Evolutionary conservation across 140 eudicot species (phyloP), one percentile per base, ranked within the genome.

Genomic region (Bidens hawaiensis): DNA sequence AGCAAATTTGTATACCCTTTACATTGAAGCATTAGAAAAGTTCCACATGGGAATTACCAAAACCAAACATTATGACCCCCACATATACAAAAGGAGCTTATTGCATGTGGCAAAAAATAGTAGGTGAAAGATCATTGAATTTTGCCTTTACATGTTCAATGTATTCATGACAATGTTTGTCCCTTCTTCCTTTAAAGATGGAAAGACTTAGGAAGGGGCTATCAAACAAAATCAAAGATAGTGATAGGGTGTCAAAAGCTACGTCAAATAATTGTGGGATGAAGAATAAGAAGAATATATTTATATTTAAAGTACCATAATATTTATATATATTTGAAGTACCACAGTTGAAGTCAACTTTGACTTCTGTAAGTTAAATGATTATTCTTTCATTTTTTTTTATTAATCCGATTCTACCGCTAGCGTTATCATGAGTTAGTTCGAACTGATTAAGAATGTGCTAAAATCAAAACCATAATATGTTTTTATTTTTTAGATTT

Each of bases 181-280:
- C 78, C 67, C 55, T 66, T 66, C 30, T 46, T 28, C 68, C 64
- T 65, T 66, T 74, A 74, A 46, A 66, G 50, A 74, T 49, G 78
- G 74, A 73, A 73, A 73, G 62, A 27, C 36, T 54, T 17, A 73
- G 54, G 73, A 73, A 65, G 73, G 68, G 65, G 57, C 74, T 66
- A 74, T 58, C 74, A 74, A 65, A 74, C 69, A 74, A 74, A 65
- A 59, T 40, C 57, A 74, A 66, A 74, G 74, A 66, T 38, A 49
- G 74, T 17, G 74, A 74, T 36, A 74, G 69, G 62, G 62, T 28
- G 22, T 54, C 41, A 25, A 54, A 3, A n/a, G 63, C 27, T 71
- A 52, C 19, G 57, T 71, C 70, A 41, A 71, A 65, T 65, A 33
- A 65, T 73, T 46, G 52, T 49, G 67, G 47, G 46, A 55, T 62